A percentile compares a stretch with the other conserved stretches of the same genome.
Conservation (phyloP, 768 basidiomycete genomes). For the Candolleomyces aberdarensis region DNA sequence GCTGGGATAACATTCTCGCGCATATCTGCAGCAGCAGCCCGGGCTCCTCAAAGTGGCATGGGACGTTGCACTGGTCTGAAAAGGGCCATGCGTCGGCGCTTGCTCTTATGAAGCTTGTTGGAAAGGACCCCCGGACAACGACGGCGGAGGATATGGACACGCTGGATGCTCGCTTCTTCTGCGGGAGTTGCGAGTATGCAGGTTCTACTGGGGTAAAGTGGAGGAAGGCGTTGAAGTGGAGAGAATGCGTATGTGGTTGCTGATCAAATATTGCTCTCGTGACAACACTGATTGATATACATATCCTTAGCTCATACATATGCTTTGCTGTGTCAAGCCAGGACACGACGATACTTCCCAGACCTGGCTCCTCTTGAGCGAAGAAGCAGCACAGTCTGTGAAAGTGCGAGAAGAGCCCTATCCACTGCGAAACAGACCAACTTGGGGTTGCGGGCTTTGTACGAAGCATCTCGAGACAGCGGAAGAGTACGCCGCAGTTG, state of each 20-base stretch:
- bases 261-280: not conserved
- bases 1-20: too few species aligned
- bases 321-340: not conserved
- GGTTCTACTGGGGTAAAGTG: too few species aligned
- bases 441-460: too few species aligned
- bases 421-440: too few species aligned
- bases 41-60: too few species aligned
- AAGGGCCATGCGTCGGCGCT: not conserved
- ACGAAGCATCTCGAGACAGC: too few species aligned
- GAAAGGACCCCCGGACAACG: not conserved
- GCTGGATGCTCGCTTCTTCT: not conserved
- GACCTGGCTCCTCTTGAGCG: too few species aligned
- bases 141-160: slow-evolving; percentile 1
- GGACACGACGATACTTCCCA: not conserved
- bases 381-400: too few species aligned
- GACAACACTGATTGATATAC: not conserved
- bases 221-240: not conserved
- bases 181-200: not conserved
- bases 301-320: not conserved
- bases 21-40: too few species aligned
- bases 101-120: not conserved
- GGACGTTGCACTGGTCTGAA: too few species aligned
- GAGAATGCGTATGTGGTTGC: not conserved
- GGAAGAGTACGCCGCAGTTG: too few species aligned
- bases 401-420: too few species aligned